Evolutionary conservation across 192 early-diverging fungal species (phyloP), one percentile per base, ranked within the genome.

Genomic region (Allomyces javanicus): DNA sequence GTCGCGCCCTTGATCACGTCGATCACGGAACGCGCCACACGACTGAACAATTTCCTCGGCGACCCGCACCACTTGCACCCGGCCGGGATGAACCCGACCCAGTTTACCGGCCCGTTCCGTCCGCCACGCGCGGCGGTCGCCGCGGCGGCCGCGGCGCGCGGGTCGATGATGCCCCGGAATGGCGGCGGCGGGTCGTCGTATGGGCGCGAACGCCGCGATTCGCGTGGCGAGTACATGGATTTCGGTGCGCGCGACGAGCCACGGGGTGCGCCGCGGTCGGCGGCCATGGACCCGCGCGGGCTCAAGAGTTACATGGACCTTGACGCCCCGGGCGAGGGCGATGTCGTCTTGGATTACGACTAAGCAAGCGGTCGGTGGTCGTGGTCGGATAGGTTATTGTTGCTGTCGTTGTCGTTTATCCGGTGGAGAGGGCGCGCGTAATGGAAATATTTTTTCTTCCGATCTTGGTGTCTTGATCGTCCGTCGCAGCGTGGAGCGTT

Each of bases 221-320:
- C 22, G 66, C 67, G 11, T 64, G 70, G 10, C 44, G 70, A 65
- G 67, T 66, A 24, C 75, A 68, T 70, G 73, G 76, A 71, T 58
- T 27, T 64, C 44, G 17, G 24, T 27, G 17, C 9, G 14, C 17
- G 25, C 22, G 25, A 44, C 23, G 58, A 14, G 50, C 50, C 50
- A 12, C 33, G 33, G 33, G 33, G 33, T 7, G 33, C 7, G 33
- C 50, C 50, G 50, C 17, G 21, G 17, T 14, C 50, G 50, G 17
- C 17, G 2, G 50, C 12, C 2, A 14, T 21, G 24, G 87, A 89
- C 68, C 88, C 89, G 45, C 82, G 92, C 12, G 81, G 85, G 62
- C 80, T 94, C 62, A 87, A 87, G 67, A 88, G 83, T 23, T 94
- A 94, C 67, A 84, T 89, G 45, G 92, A 94, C 69, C 73, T 94